A percentile compares a stretch with the other conserved stretches of the same genome.
Evolutionary conservation across 371 early-diverging fungal species (phyloP).

Genomic region (Mucor racemosus): DNA sequence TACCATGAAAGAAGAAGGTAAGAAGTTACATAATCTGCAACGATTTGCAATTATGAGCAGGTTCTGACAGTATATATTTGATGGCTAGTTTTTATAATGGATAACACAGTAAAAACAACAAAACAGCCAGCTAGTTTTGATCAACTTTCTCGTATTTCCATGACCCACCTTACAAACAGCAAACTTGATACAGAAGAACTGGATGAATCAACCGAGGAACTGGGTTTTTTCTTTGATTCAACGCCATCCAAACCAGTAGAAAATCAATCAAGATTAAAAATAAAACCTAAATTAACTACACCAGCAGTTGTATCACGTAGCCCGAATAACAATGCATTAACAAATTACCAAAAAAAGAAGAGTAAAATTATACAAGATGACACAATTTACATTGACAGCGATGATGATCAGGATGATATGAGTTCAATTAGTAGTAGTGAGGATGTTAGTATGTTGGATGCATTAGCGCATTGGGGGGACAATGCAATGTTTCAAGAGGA

Average conservation of each 20-base stretch:
- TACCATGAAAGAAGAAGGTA: conserved; percentile 14
- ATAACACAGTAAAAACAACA: neutral
- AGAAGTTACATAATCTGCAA: neutral
- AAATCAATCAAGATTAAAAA: neutral
- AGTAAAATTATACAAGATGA: conserved; percentile 21
- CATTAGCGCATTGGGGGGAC: conserved; percentile 20
- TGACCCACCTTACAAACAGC: neutral
- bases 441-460: conserved; percentile 17
- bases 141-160: conserved; percentile 12
- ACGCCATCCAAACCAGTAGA: conserved; percentile 3
- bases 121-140: neutral
- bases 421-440: conserved; percentile 30
- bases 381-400: conserved; percentile 14
- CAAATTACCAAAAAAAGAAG: neutral
- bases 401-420: conserved; percentile 17
- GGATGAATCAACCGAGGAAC: neutral
- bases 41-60: neutral
- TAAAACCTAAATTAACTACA: too few species aligned
- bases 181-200: neutral
- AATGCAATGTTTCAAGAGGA: conserved; percentile 9
- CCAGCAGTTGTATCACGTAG: neutral
- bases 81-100: conserved; percentile 4
- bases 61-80: neutral
- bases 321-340: neutral
- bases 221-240: conserved; percentile 26